Base-by-base conservation (phyloP, 768 basidiomycete species). In the Naganishia friedmannii region DNA sequence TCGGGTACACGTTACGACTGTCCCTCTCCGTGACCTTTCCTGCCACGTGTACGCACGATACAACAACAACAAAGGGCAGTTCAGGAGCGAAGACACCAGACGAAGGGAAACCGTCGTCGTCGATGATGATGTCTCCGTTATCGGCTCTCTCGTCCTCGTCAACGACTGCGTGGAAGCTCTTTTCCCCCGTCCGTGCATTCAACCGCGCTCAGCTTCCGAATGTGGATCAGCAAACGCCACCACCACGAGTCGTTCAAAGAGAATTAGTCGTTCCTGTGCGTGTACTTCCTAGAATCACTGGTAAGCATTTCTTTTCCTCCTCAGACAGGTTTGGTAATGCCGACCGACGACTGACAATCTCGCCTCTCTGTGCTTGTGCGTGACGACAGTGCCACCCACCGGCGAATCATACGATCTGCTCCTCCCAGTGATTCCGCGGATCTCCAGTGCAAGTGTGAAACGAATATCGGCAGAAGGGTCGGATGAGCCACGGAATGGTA, bases 11-110 rank as follows among this genome's bases (percentile, higher is more conserved):
- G 73, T 86, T 99, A 15, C 84, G 90, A n/a, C 85, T 98, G 1
- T 93, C 93, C 0, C 88, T 91, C 0, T 94, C 84, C 48, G 77
- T 76, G 48, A 72, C 68, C 55, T 46, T 71, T 19, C 72, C 73
- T 1, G 74, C 81, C 94, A 97, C 82, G 93, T 97, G 67, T 90
- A 88, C 77, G 96, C 97, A 83, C 92, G 95, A 42, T 92, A 90
- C 42, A 13, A 0, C 86, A 90, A 45, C 87, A 88, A 51, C 42
- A 42, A 42, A 15, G 15, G 15, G 9, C 9, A 13, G 42, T 8
- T 42, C 42, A 17, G 42, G 42, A 42, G 42, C 42, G 2, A 42
- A 42, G 42, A 42, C 42, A 13, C 42, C 42, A 13, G 42, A 42
- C 15, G 92, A 0, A 95, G 95, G 3, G 94, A 99, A 82, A 93